Evolutionary conservation across 768 basidiomycete genomes (phyloP), one percentile per base, ranked within the genome.

Genomic region (Chalciporus piperatus): DNA sequence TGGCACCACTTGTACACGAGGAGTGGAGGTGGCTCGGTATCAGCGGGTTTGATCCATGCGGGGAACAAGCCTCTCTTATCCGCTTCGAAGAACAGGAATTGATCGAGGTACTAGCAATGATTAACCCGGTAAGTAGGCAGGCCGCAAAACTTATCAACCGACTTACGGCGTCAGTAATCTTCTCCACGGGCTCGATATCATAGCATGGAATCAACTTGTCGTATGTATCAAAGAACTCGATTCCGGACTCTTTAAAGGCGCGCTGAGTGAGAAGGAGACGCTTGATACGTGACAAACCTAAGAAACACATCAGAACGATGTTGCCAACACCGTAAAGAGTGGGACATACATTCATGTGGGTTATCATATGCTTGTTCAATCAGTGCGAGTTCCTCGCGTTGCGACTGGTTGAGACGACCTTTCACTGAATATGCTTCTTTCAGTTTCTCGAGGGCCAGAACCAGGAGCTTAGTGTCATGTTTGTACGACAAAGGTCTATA

Each of bases 1-100:
- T 98, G 96, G 65, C 94, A 96, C 96, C 96, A 98, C 79, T 98
- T 98, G 76, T 98, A 98, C 28, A 98, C 95, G 28, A 98, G 83
- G 14, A 98, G 80, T 3, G 96, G 96, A 0, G 96, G 94, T 3
- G 96, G 96, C 64, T 98, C 96, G 0, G 92, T 95, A 62, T 98
- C 94, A 45, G 92, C 89, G 22, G 97, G 97, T 74, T 98, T 99
- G 69, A 99, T 97, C 96, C 97, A 99, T 1, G 93, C 85, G 11
- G 97, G 97, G 86, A 98, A 98, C 20, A 99, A 73, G 43, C 93
- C 92, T 60, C 97, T 89, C 70, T 98, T 98, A 74, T 99, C 97
- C 19, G 94, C 93, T 68, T 99, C 96, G 64, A 97, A 99, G 82
- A 93, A 97, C 48, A 99, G 72, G 84, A 97, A 98, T 72, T 98